Percentiles rank a stretch among this genome's conserved stretches.
Conservation (phyloP, 169 alveolate genomes). For the Perkinsus marinus region DNA sequence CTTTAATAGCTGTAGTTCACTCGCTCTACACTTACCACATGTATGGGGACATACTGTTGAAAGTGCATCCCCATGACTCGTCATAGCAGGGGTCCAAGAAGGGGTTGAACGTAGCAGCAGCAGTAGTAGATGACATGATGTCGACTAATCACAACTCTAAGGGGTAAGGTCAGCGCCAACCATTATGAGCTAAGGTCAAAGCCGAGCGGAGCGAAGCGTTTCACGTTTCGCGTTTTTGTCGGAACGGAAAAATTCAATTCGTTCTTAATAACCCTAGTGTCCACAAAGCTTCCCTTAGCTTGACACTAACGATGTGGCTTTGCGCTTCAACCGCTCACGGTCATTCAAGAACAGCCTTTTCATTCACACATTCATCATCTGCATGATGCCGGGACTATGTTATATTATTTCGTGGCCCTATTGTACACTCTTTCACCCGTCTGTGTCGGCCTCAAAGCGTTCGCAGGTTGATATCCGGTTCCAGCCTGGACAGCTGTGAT, state of each 20-base stretch:
- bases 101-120: neutral
- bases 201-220: neutral
- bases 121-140: neutral
- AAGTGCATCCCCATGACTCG: neutral
- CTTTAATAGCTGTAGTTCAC: neutral
- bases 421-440: too few relatives aligned
- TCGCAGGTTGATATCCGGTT: too few relatives aligned
- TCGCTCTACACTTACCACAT: neutral
- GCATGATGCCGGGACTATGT: too few relatives aligned
- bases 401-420: too few relatives aligned
- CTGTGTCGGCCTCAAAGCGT: too few relatives aligned
- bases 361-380: too few relatives aligned
- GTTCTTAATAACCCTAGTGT: neutral
- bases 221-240: neutral
- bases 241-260: neutral
- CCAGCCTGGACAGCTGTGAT: too few relatives aligned
- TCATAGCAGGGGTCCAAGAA: neutral
- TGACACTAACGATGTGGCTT: neutral
- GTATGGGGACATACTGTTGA: neutral
- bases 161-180: neutral
- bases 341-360: too few relatives aligned
- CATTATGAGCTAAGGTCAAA: neutral
- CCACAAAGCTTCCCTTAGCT: neutral
- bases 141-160: neutral
- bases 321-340: neutral